A percentile compares a stretch with the other conserved stretches of the same genome.
These are phyloP conservation scores for Panellus pusillus DNA, from an alignment of 768 basidiomycete species.

Conservation along the genomic window DNA sequence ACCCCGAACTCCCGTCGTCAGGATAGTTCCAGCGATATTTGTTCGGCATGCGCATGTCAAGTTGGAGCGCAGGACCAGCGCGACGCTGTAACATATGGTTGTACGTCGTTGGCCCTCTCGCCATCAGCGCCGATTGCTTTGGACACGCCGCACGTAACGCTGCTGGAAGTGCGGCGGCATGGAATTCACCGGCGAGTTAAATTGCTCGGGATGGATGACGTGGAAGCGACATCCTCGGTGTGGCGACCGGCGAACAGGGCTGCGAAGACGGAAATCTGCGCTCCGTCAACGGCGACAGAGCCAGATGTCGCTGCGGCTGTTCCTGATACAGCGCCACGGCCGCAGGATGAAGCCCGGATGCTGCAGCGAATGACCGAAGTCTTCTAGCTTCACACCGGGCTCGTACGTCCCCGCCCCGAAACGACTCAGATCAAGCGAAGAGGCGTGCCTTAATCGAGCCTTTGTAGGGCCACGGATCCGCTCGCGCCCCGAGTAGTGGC, in stretches of 20 bases:
- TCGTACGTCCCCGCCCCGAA: slow-evolving; percentile 13
- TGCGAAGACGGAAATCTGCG: neutral
- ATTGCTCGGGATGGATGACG: slow-evolving; percentile 10
- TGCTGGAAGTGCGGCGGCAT: slow-evolving; percentile 14
- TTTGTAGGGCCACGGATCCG: slow-evolving; percentile 34
- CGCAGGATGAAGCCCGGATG: too few relatives aligned
- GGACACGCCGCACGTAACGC: slow-evolving; percentile 25
- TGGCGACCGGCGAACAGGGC: neutral
- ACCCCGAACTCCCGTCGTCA: slow-evolving; percentile 29
- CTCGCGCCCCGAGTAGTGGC: slow-evolving; percentile 43
- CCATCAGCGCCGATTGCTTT: slow-evolving; percentile 27
- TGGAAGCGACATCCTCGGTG: neutral
- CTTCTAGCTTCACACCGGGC: slow-evolving; percentile 13
- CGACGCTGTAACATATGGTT: slow-evolving; percentile 1
- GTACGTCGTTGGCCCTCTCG: slow-evolving; percentile 8
- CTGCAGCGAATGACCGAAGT: neutral
- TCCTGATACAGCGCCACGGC: neutral
- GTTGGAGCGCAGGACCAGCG: neutral
- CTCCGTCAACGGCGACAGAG: neutral
- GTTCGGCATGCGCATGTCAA: slow-evolving; percentile 6
- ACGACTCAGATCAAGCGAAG: slow-evolving; percentile 26
- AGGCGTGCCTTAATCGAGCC: slow-evolving; percentile 30
- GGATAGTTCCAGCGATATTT: slow-evolving; percentile 13
- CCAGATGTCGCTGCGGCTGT: neutral
- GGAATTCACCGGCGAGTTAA: neutral